These are phyloP conservation scores for Penicillium sp. DNA, from an alignment of 2,329 filamentous ascomycete species.

Conservation along the genomic window DNA sequence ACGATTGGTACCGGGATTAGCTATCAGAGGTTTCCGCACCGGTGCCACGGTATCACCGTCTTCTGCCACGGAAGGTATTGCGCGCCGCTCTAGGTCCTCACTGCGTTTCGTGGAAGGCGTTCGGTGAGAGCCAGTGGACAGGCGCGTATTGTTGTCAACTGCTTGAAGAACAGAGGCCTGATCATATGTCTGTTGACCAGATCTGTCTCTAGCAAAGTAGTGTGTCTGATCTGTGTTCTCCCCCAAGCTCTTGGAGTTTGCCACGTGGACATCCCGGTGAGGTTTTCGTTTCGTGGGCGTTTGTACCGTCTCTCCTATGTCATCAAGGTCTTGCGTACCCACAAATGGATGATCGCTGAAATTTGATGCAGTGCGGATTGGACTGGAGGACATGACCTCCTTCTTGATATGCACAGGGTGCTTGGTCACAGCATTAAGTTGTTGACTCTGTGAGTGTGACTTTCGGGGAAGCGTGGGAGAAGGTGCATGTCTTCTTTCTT, in stretches of 20 bases:
- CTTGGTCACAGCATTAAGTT: constrained; percentile 4
- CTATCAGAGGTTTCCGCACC: neutral
- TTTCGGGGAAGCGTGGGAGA: neutral
- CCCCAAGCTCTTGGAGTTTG: neutral
- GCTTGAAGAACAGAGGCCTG: constrained; percentile 25
- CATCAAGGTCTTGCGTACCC: constrained; percentile 64
- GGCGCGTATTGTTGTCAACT: constrained; percentile 30
- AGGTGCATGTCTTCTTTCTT: constrained; percentile 25
- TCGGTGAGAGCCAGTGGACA: constrained; percentile 1
- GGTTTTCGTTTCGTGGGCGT: constrained; percentile 43
- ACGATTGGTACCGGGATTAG: neutral
- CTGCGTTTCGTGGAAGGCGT: constrained; percentile 35
- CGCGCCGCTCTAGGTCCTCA: constrained; percentile 28
- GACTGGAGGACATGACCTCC: constrained; percentile 38
- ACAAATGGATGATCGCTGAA: constrained; percentile 34
- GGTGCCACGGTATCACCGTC: constrained; percentile 44
- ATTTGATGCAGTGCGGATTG: constrained; percentile 17
- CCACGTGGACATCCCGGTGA: constrained; percentile 6
- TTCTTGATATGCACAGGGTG: constrained; percentile 35
- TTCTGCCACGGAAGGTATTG: constrained; percentile 51
- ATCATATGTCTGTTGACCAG: constrained; percentile 1
- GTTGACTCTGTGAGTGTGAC: neutral
- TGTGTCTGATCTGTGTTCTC: neutral
- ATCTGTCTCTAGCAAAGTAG: neutral
- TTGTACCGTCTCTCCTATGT: constrained; percentile 42